A percentile compares a stretch with the other conserved stretches of the same genome.
Evolutionary conservation across 768 basidiomycete genomes (phyloP).

Genomic region (Trametes meyenii): DNA sequence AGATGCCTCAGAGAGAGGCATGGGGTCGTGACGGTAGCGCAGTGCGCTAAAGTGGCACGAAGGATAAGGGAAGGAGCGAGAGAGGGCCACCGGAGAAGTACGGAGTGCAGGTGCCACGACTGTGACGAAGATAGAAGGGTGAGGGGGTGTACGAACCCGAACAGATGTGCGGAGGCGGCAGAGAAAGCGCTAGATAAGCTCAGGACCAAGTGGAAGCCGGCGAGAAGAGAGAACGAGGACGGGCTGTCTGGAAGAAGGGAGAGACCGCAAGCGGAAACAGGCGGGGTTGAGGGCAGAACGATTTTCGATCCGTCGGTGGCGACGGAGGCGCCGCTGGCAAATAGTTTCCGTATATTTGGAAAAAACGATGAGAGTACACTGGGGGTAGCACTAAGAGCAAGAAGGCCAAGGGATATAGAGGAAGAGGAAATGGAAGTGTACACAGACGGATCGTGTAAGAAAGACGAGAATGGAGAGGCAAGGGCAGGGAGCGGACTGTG

Average conservation of each 20-base stretch:
- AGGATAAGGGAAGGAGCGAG: not conserved
- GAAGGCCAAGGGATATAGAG: not conserved
- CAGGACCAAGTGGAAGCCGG: not conserved
- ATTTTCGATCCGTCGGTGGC: not conserved
- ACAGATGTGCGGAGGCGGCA: not conserved
- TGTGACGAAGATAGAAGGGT: not conserved
- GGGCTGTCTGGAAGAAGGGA: not conserved
- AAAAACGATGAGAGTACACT: too few species aligned
- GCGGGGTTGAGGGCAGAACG: not conserved
- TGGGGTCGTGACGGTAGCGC: not conserved
- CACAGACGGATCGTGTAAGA: constrained; percentile 2
- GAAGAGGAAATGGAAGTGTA: not conserved
- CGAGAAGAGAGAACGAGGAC: not conserved
- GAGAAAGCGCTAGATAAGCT: not conserved
- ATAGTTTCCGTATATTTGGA: not conserved
- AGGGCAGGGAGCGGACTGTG: not conserved
- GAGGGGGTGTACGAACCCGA: not conserved
- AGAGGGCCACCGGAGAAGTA: not conserved
- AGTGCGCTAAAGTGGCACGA: not conserved
- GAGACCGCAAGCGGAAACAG: not conserved
- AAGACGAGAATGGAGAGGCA: not conserved
- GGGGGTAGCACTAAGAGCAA: not conserved
- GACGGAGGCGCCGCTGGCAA: not conserved
- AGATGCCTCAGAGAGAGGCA: not conserved
- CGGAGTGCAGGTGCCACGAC: not conserved